Conservation (phyloP, 495 filamentous ascomycete genomes). For the Penicillium herquei region DNA sequence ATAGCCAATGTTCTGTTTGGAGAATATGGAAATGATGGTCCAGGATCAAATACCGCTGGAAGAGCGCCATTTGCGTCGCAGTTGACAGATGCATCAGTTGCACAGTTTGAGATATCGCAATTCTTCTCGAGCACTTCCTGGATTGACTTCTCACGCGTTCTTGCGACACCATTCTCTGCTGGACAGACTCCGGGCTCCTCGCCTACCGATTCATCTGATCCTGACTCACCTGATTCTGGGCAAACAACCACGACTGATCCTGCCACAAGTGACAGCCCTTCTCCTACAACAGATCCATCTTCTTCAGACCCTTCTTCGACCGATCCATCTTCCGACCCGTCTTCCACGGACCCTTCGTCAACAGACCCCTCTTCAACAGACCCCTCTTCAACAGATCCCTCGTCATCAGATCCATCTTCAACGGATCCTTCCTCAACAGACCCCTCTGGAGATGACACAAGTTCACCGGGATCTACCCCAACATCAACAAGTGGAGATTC, state of each 20-base stretch:
- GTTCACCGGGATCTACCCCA: neutral
- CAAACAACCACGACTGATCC: neutral
- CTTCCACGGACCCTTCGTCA: neutral
- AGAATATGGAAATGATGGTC: constrained; percentile 1
- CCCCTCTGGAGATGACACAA: neutral
- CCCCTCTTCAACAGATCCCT: neutral
- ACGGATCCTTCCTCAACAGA: neutral
- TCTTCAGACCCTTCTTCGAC: neutral
- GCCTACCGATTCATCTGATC: neutral
- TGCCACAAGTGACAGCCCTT: neutral
- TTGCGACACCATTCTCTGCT: neutral
- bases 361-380: neutral
- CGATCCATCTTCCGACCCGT: neutral
- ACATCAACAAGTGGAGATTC: neutral
- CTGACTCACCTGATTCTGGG: neutral
- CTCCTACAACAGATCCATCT: neutral
- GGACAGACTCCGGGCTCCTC: neutral
- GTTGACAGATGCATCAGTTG: neutral
- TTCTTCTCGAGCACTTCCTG: neutral
- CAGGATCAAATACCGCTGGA: neutral
- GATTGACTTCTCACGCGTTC: neutral
- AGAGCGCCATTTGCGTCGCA: neutral
- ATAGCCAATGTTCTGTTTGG: neutral
- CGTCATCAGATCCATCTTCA: neutral
- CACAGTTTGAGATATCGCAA: neutral